A percentile compares a stretch with the other conserved stretches of the same genome.
Conservation (phyloP, 345 rosid genomes). For the Nephelium lappaceum region DNA sequence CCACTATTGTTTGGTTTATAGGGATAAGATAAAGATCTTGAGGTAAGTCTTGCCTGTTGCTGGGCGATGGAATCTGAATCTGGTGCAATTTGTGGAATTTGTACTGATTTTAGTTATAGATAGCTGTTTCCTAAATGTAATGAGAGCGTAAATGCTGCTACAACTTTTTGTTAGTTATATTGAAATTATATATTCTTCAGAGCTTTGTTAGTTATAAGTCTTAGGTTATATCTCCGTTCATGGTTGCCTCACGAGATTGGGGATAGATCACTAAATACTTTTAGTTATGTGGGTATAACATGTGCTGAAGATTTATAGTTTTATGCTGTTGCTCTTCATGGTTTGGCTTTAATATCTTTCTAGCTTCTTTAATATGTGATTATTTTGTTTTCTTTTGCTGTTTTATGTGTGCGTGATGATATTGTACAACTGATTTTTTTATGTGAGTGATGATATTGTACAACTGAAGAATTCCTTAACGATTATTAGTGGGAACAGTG, state of each 20-base stretch:
- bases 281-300: background rate
- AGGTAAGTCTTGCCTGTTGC: background rate
- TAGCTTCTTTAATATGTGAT: background rate
- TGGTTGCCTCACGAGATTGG: background rate
- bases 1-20: background rate
- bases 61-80: background rate
- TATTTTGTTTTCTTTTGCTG: background rate
- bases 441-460: background rate
- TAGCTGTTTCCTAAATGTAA: background rate
- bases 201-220: background rate
- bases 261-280: background rate
- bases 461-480: background rate
- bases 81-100: background rate
- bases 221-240: background rate
- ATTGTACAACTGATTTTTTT: too few species aligned
- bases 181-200: background rate
- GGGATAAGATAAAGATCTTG: background rate
- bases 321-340: background rate
- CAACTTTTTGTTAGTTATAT: background rate
- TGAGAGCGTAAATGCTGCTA: background rate
- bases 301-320: background rate
- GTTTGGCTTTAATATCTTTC: background rate
- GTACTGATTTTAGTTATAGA: background rate
- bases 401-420: too few species aligned
- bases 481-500: background rate